These are phyloP conservation scores for Scheffersomyces stipitis DNA, from an alignment of 805 yeast genomes.

Conservation along the genomic window DNA sequence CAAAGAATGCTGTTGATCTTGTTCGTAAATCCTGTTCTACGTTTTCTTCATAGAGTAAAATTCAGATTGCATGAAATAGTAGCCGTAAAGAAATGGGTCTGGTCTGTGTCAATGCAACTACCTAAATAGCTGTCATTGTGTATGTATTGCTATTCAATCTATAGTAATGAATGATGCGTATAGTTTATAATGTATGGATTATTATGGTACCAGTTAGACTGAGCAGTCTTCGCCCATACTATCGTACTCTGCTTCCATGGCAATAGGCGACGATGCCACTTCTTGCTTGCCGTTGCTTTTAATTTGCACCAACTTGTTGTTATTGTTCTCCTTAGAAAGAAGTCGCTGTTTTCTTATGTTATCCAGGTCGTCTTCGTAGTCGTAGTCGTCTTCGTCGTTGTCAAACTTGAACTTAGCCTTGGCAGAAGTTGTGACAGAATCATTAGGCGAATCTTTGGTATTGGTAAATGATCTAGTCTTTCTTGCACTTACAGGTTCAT, in stretches of 20 bases:
- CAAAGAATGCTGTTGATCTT: too few species aligned
- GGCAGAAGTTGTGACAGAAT: background rate
- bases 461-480: slow-evolving; percentile 5
- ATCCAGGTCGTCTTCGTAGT: slow-evolving; percentile 12
- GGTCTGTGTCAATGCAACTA: too few species aligned
- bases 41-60: too few species aligned
- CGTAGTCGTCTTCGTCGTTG: slow-evolving; percentile 11
- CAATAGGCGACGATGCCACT: slow-evolving; percentile 19
- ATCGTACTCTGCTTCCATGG: slow-evolving; percentile 4
- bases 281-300: slow-evolving; percentile 21
- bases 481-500: background rate
- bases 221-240: background rate
- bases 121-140: too few species aligned
- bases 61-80: too few species aligned
- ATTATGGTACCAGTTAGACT: background rate
- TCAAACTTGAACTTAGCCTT: slow-evolving; percentile 11
- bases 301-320: slow-evolving; percentile 23
- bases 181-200: too few species aligned
- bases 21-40: too few species aligned
- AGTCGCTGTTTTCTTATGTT: slow-evolving; percentile 26
- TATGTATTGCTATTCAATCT: too few species aligned
- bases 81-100: too few species aligned
- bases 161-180: too few species aligned
- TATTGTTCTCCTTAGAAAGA: slow-evolving; percentile 21
- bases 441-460: slow-evolving; percentile 1